Base-by-base conservation (phyloP, 2,329 filamentous ascomycete genomes). In the Diplodia corticola region DNA sequence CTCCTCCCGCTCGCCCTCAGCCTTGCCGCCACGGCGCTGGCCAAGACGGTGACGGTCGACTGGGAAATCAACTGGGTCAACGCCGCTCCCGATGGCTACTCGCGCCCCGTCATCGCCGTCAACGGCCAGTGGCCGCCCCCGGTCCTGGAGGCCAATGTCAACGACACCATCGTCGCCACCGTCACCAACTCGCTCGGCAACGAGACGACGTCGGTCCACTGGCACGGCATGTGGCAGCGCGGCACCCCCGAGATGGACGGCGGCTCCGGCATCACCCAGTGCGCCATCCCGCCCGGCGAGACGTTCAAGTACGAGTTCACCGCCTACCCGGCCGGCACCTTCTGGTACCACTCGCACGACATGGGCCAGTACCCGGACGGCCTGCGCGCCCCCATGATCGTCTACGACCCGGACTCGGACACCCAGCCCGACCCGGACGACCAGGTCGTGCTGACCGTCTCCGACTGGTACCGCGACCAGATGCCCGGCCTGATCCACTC, bases 291-390 rank as follows among this genome's bases (percentile, higher is more conserved):
- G 0, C 84, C 89, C 0, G 90, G 89, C 4, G 77, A 79, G n/a
- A 84, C 80, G 12, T 88, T 92, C 71, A 88, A 84, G 2, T 93
- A 91, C 76, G 85, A 89, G 74, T 91, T 91, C 73, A 89, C 83
- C 2, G 86, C 69, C 1, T 50, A 68, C 10, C 69, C 68, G 12
- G 63, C 88, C 0, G 91, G 90, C 30, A 91, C 89, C 1, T 93
- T 91, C 76, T 93, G 90, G 91, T 93, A 93, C 70, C 89, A 92
- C 74, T 89, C 87, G 4, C 89, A 92, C 73, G 83, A 83, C 24
- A 81, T 83, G 68, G 87, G 84, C 26, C 89, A 91, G 73, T 91
- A 91, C 69, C 88, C 89, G 1, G 89, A 92, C 73, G 89, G 89
- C 12, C 80, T 91, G 5, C 83, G 89, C 24, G 88, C 84, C 0